Conservation (phyloP, 2,329 filamentous ascomycete genomes). For the Trichoderma sp. region DNA sequence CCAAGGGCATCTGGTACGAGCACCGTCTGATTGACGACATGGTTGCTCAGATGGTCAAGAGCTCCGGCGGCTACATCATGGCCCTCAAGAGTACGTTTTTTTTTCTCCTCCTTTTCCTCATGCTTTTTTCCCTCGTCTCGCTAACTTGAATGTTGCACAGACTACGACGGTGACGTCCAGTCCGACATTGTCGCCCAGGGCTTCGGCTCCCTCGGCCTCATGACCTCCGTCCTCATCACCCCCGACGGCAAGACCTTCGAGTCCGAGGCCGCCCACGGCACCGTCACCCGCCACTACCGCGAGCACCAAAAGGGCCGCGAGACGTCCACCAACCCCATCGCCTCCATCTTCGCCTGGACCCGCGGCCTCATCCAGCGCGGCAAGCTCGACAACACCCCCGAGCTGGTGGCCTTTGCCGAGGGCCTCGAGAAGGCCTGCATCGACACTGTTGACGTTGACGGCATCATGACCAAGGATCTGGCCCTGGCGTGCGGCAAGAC, state of each 20-base stretch:
- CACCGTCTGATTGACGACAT: constrained; percentile 99
- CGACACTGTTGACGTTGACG: constrained; percentile 90
- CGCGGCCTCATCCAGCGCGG: constrained; percentile 91
- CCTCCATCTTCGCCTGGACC: constrained; percentile 99
- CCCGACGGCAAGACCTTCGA: constrained; percentile 97
- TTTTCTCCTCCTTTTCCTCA: neutral
- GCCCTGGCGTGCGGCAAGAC: constrained; percentile 93
- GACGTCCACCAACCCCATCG: constrained; percentile 98
- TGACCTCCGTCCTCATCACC: constrained; percentile 97
- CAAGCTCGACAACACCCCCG: constrained; percentile 88
- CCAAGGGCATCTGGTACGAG: constrained; percentile 97
- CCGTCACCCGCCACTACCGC: constrained; percentile 96
- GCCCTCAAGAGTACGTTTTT: constrained; percentile 85
- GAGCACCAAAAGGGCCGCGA: constrained; percentile 98
- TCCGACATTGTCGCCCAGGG: constrained; percentile 98
- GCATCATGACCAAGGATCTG: constrained; percentile 99
- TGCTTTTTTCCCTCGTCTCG: neutral
- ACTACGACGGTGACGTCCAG: constrained; percentile 99
- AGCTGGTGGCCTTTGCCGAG: constrained; percentile 89
- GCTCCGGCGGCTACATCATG: constrained; percentile 92
- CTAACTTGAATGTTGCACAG: constrained; percentile 54
- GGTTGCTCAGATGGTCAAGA: constrained; percentile 99
- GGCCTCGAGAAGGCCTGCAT: constrained; percentile 89
- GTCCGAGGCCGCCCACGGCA: constrained; percentile 96
- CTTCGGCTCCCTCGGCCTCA: constrained; percentile 95